Conservation (phyloP, 1,284 basidiomycete species). For the Cystobasidium pallidum region DNA sequence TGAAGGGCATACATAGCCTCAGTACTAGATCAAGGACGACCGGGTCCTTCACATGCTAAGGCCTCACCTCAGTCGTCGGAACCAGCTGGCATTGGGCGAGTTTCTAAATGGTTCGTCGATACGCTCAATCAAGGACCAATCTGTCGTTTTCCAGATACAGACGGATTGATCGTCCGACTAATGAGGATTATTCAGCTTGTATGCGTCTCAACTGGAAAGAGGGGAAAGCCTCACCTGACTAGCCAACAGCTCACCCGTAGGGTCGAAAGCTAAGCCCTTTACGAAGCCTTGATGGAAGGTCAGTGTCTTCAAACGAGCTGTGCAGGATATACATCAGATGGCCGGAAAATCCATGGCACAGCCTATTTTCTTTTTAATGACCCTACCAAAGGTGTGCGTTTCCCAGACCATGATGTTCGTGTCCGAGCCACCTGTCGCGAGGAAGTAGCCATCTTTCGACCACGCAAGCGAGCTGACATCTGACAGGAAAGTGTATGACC, state of each 20-base stretch:
- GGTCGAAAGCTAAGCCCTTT: constrained; percentile 98
- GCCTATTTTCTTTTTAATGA: too few relatives aligned
- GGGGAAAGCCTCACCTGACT: constrained; percentile 63
- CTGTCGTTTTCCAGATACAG: constrained; percentile 92
- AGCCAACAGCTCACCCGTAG: constrained; percentile 91
- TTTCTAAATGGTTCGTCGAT: constrained; percentile 88
- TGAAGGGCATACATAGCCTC: too few relatives aligned
- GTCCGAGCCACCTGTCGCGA: constrained; percentile 93
- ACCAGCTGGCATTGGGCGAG: constrained; percentile 94
- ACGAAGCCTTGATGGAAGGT: constrained; percentile 94
- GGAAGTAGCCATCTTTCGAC: constrained; percentile 85
- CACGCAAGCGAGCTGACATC: constrained; percentile 96
- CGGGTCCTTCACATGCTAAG: background rate
- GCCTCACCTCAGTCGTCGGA: constrained; percentile 77
- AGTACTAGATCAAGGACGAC: too few relatives aligned
- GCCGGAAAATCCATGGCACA: too few relatives aligned
- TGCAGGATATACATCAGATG: constrained; percentile 40
- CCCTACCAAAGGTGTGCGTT: constrained; percentile 75
- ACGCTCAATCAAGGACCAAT: constrained; percentile 83
- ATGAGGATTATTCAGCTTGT: constrained; percentile 35
- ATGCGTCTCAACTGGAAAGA: background rate
- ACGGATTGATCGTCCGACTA: constrained; percentile 94
- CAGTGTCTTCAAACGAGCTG: constrained; percentile 79
- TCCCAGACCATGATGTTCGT: constrained; percentile 92
- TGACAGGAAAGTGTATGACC: constrained; percentile 55